A percentile compares a stretch with the other conserved stretches of the same genome.
These are phyloP conservation scores for Corymbia maculata DNA, from an alignment of 345 rosid species.

Conservation along the genomic window DNA sequence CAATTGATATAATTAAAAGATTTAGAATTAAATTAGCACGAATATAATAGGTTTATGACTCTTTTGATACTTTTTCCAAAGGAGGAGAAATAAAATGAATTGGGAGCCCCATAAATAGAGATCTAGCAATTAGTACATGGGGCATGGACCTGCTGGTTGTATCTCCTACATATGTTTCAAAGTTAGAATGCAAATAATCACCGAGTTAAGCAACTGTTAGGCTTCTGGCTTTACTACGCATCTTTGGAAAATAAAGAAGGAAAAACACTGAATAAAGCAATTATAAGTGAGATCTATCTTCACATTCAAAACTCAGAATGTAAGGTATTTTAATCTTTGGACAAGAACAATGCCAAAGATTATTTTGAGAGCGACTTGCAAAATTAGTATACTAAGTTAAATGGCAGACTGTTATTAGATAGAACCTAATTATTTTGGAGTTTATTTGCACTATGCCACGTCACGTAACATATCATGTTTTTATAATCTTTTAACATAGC, in stretches of 20 bases:
- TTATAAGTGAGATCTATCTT: background rate
- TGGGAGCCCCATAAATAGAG: background rate
- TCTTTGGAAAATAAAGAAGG: background rate
- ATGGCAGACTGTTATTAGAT: fast-evolving
- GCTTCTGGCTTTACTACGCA: background rate
- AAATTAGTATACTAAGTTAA: background rate
- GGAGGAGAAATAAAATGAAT: background rate
- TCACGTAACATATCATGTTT: background rate
- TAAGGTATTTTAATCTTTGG: background rate
- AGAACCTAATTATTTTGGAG: background rate
- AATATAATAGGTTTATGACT: background rate
- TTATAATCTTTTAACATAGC: background rate
- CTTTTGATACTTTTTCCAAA: fast-evolving
- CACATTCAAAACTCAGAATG: background rate
- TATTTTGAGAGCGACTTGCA: background rate
- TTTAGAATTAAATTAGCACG: fast-evolving
- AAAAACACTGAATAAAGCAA: background rate
- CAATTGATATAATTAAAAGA: fast-evolving
- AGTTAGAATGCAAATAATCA: background rate
- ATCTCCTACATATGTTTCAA: background rate
- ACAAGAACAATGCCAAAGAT: background rate
- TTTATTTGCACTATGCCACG: background rate
- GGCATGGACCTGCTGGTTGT: background rate
- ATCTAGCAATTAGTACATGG: background rate
- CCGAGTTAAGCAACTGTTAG: background rate